Evolutionary conservation across 345 rosid genomes (phyloP).

Genomic region (Citrus trifoliata): DNA sequence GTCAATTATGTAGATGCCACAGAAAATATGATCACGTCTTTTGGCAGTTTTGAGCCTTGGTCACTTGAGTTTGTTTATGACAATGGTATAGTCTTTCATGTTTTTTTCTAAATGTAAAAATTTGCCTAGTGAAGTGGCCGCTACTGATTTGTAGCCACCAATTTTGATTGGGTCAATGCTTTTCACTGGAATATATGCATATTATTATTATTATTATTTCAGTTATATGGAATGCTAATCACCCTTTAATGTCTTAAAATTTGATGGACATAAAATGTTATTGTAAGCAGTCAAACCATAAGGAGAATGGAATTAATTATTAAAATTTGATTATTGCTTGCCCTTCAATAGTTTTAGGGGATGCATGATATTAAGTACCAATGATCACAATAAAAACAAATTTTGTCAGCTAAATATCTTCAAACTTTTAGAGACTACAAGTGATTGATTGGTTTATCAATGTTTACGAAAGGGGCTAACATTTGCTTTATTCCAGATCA

Average conservation of each 20-base stretch:
- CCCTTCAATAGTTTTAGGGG: neutral
- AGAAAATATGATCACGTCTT: neutral
- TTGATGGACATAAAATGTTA: neutral
- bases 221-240: neutral
- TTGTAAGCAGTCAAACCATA: neutral
- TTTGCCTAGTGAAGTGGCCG: neutral
- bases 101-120: neutral
- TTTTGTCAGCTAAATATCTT: neutral
- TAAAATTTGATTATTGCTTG: neutral
- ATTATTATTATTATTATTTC: no score
- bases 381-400: neutral
- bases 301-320: neutral
- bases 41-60: neutral
- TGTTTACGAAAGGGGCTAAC: neutral
- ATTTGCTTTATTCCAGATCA: neutral
- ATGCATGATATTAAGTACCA: neutral
- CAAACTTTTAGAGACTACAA: neutral
- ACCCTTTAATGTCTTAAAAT: neutral
- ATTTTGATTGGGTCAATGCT: neutral
- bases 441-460: neutral
- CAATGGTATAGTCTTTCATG: neutral
- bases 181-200: neutral
- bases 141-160: neutral
- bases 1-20: neutral
- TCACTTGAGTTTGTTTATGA: neutral